phyloP scores from a whole-genome alignment of 768 basidiomycete species.

The Kwoniella botswanensis region DNA sequence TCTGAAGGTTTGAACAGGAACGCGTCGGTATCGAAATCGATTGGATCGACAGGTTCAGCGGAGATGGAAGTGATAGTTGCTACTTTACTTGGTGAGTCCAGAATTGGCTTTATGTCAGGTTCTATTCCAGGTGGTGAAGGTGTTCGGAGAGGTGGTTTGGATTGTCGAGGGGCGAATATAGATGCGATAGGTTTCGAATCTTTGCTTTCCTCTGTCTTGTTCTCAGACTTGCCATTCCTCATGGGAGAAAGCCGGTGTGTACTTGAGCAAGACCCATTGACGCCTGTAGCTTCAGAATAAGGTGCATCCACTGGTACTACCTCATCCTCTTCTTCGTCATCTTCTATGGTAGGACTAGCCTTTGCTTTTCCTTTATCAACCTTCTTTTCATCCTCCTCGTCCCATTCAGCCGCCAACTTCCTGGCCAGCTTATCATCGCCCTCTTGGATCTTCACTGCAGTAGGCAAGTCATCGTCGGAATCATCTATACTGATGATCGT shows the following conservation, averaged over 20 bases:
- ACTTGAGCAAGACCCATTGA: slow-evolving; percentile 42
- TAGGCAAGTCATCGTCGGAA: slow-evolving; percentile 27
- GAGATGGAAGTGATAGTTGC: slow-evolving; percentile 33
- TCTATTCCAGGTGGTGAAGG: slow-evolving; percentile 6
- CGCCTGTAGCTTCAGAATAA: slow-evolving; percentile 28
- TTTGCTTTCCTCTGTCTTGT: background rate
- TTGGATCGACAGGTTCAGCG: slow-evolving; percentile 43
- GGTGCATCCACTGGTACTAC: slow-evolving; percentile 26
- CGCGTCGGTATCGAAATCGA: slow-evolving; percentile 53
- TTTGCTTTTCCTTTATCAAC: slow-evolving; percentile 61
- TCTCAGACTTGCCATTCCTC: slow-evolving; percentile 1
- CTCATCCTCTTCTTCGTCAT: slow-evolving; percentile 44
- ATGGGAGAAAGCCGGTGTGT: slow-evolving; percentile 29
- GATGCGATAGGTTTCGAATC: slow-evolving; percentile 28
- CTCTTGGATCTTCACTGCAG: slow-evolving; percentile 4
- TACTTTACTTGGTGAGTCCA: slow-evolving; percentile 12
- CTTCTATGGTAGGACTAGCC: slow-evolving; percentile 3
- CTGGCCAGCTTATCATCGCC: slow-evolving; percentile 37
- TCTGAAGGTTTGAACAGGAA: slow-evolving; percentile 48
- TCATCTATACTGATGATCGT: slow-evolving; percentile 34
- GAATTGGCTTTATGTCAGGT: slow-evolving; percentile 25
- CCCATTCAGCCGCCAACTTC: slow-evolving; percentile 36
- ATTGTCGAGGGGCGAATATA: slow-evolving; percentile 17
- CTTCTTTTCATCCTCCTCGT: slow-evolving; percentile 6
- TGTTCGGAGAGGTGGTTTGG: background rate